Evolutionary conservation across 306 rosid genomes (phyloP).

Genomic region (barrel medic (Medicago truncatula)): MtrunA17r5.0-ANR NC_053042.1:22273001-22273500

Average conservation of each 20-base stretch:
- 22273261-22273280: slow-evolving; percentile 54
- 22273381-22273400: slow-evolving; percentile 77
- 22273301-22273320: slow-evolving; percentile 73
- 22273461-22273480: slow-evolving; percentile 55
- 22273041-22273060: slow-evolving; percentile 48
- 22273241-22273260: slow-evolving; percentile 49
- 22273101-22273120: slow-evolving; percentile 57
- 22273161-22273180: slow-evolving; percentile 50
- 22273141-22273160: slow-evolving; percentile 58
- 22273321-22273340: slow-evolving; percentile 63
- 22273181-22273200: slow-evolving; percentile 48
- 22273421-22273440: slow-evolving; percentile 67
- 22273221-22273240: slow-evolving; percentile 48
- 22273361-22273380: slow-evolving; percentile 58
- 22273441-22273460: slow-evolving; percentile 45
- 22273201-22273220: slow-evolving; percentile 46
- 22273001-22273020: slow-evolving; percentile 47
- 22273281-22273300: slow-evolving; percentile 79
- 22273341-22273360: slow-evolving; percentile 57
- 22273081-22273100: slow-evolving; percentile 65
- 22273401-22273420: slow-evolving; percentile 75
- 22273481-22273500: slow-evolving; percentile 51
- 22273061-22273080: slow-evolving; percentile 48
- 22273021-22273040: slow-evolving; percentile 53
- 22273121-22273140: slow-evolving; percentile 53